These are phyloP conservation scores for Trichoderma harzianum DNA, from an alignment of 2,329 filamentous ascomycete species.

Conservation along the genomic window DNA sequence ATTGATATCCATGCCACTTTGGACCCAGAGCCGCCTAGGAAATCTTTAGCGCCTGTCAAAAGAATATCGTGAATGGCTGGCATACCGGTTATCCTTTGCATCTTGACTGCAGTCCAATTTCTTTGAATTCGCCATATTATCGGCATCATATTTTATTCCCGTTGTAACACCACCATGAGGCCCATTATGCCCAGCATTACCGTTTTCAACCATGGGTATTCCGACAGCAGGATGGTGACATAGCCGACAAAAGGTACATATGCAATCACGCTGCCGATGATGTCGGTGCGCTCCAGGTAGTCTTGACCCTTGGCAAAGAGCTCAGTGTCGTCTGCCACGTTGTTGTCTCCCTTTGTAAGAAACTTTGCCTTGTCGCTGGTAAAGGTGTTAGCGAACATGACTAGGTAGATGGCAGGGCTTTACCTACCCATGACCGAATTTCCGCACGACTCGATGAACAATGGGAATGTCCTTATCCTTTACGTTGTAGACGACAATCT, in stretches of 20 bases:
- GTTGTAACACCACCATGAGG: slow-evolving; percentile 83
- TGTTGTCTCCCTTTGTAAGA: slow-evolving; percentile 97
- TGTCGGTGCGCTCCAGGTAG: slow-evolving; percentile 81
- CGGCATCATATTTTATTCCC: slow-evolving; percentile 57
- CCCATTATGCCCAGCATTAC: slow-evolving; percentile 95
- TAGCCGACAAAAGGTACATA: slow-evolving; percentile 96
- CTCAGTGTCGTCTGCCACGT: slow-evolving; percentile 87
- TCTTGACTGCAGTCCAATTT: neutral
- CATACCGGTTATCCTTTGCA: neutral
- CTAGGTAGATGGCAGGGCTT: neutral
- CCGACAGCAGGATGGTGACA: slow-evolving; percentile 90
- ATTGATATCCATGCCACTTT: neutral
- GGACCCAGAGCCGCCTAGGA: neutral
- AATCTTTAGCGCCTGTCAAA: neutral
- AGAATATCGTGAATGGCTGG: neutral
- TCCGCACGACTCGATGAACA: slow-evolving; percentile 85
- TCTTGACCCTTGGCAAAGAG: slow-evolving; percentile 79
- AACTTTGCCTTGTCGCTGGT: slow-evolving; percentile 60
- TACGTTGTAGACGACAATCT: slow-evolving; percentile 71
- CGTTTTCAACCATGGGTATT: slow-evolving; percentile 96
- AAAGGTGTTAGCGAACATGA: neutral
- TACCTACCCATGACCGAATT: slow-evolving; percentile 57
- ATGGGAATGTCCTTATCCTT: slow-evolving; percentile 95
- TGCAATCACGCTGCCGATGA: slow-evolving; percentile 86
- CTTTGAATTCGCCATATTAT: neutral